Evolutionary conservation across 352 stramenopile genomes (phyloP), one percentile per base, ranked within the genome.

Genomic region (Blastocystis sp.): DNA sequence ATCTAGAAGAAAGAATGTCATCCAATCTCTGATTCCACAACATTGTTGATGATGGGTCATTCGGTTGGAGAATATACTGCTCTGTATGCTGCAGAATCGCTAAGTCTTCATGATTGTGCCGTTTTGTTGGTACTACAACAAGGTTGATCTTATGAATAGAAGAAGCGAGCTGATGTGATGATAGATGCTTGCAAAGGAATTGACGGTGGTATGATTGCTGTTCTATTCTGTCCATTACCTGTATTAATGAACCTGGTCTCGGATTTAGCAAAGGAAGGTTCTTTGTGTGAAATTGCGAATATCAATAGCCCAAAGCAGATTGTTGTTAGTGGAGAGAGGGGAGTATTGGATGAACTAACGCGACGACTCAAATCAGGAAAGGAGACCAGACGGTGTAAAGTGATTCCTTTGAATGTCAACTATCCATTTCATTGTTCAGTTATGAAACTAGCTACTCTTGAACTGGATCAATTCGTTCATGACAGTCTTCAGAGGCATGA

Each of bases 61-160:
- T 75, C 65, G 6, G 65, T 75, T 7, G 65, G 65, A n/a, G 65
- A 75, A 27, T 75, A 51, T 75, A 24, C 43, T n/a, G 65, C 65
- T n/a, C 12, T 56, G 35, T 75, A 75, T 46, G 65, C 65, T 39
- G 21, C 24, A 19, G 4, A 51, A 9, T 5, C 14, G 4, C 6
- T 75, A 21, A 57, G 37, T n/a, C 37, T 75, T 16, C 65, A 51
- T 21, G 65, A 75, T 54, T 43, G 65, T 7, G n/a, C 32, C 16
- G 12, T 75, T 27, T 21, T 75, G 3, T n/a, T 75, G 3, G 65
- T 75, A 14, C 5, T 16, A 43, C 9, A 39, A 9, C n/a, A 5
- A n/a, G n/a, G 6, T 27, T 32, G 2, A 4, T 43, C 7, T 6
- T 27, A 7, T 75, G 24, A 75, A 21, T 75, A 75, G 65, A 75